These are phyloP conservation scores for Ceratocystis huliohia DNA, from an alignment of 2,329 filamentous ascomycete genomes.

Conservation along the genomic window DNA sequence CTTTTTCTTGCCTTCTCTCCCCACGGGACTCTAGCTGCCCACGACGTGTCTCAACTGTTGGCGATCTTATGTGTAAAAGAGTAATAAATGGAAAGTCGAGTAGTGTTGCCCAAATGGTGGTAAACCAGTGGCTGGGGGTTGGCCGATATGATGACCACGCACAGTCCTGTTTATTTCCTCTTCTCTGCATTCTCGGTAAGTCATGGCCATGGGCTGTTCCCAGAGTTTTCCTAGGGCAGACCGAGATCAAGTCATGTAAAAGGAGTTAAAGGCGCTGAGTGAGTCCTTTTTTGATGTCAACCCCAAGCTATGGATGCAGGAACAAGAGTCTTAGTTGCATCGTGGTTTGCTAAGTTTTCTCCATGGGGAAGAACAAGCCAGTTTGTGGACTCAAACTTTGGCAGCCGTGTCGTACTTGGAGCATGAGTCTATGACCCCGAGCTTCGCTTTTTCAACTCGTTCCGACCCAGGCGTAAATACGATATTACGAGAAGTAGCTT, in stretches of 20 bases:
- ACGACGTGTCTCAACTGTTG: constrained; percentile 1
- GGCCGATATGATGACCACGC: not conserved
- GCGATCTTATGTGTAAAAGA: constrained; percentile 3
- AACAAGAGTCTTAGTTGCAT: not conserved
- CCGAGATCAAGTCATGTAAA: not conserved
- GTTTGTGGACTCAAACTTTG: too few species aligned
- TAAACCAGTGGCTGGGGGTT: not conserved
- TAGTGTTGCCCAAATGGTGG: not conserved
- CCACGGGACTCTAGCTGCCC: not conserved
- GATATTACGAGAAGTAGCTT: not conserved
- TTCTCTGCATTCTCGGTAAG: not conserved
- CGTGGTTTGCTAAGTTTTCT: not conserved
- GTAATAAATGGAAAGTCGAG: not conserved
- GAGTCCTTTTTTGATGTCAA: not conserved
- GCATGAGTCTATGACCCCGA: too few species aligned
- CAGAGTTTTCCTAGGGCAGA: not conserved
- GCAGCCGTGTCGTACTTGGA: too few species aligned
- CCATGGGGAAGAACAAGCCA: not conserved
- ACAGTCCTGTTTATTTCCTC: not conserved
- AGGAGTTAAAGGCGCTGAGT: not conserved
- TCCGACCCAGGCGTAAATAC: not conserved
- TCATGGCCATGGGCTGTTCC: not conserved
- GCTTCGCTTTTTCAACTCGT: too few species aligned
- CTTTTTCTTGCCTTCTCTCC: not conserved
- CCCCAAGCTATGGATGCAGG: not conserved